Evolutionary conservation across 1,284 basidiomycete genomes (phyloP).

Genomic region (Paramarasmius palmivorus): DNA sequence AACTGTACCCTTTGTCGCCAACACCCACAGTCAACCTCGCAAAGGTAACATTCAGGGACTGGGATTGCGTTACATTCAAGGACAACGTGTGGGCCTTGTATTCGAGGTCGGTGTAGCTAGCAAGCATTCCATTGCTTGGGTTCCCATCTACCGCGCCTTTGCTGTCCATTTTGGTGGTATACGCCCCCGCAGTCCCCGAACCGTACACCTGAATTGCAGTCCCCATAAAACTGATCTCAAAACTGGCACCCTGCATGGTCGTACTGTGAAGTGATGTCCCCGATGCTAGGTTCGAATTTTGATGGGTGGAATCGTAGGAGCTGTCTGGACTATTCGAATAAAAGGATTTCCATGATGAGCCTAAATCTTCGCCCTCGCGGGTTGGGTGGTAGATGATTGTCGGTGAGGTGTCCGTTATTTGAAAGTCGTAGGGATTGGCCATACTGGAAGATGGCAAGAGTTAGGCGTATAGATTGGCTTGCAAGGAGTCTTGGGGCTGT

Average conservation of each 20-base stretch:
- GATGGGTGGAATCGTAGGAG: constrained; percentile 19
- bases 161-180: constrained; percentile 18
- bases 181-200: constrained; percentile 19
- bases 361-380: constrained; percentile 10
- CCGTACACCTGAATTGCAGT: constrained; percentile 18
- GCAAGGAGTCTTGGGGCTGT: too few species aligned
- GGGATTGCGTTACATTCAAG: constrained; percentile 14
- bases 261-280: constrained; percentile 19
- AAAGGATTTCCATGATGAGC: constrained; percentile 14
- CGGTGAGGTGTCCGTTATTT: constrained; percentile 19
- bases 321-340: constrained; percentile 17
- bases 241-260: constrained; percentile 15
- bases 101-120: constrained; percentile 16
- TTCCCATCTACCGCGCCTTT: constrained; percentile 9
- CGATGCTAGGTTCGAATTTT: constrained; percentile 11
- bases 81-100: constrained; percentile 16
- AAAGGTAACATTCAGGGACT: constrained; percentile 13
- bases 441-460: too few species aligned
- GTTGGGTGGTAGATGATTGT: constrained; percentile 12
- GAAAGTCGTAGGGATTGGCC: constrained; percentile 14
- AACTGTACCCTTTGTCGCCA: constrained; percentile 2
- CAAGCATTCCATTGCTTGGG: constrained; percentile 16
- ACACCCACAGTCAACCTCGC: constrained; percentile 8
- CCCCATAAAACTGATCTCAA: constrained; percentile 18
- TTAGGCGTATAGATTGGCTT: too few species aligned